Percentiles rank a stretch among this genome's conserved stretches.
Conservation (phyloP, 306 rosid genomes). For the Canavalia gladiata region DNA sequence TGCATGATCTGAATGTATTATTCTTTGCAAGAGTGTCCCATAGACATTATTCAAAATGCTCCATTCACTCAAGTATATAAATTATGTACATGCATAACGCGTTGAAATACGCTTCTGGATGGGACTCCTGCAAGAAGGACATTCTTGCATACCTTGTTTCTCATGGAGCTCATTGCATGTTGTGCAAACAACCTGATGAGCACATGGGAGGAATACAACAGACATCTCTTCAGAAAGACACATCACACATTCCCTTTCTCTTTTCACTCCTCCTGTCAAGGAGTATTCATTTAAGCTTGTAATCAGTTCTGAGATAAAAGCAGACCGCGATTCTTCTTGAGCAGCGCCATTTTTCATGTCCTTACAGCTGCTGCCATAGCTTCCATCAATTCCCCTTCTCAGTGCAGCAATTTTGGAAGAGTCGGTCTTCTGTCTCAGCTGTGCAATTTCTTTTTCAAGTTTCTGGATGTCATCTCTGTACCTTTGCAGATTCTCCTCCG, state of each 20-base stretch:
- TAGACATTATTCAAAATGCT: slow-evolving; percentile 69
- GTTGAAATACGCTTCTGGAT: slow-evolving; percentile 87
- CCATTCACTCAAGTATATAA: slow-evolving; percentile 50
- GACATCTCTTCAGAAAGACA: slow-evolving; percentile 97
- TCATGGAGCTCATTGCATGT: slow-evolving; percentile 95
- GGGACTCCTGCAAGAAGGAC: slow-evolving; percentile 94
- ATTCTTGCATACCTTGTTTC: slow-evolving; percentile 94
- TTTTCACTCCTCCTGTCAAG: slow-evolving; percentile 71
- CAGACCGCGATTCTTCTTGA: slow-evolving; percentile 48
- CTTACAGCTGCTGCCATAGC: slow-evolving; percentile 58
- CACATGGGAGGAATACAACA: slow-evolving; percentile 90
- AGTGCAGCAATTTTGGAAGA: slow-evolving; percentile 92
- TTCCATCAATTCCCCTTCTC: slow-evolving; percentile 81
- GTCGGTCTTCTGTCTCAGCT: slow-evolving; percentile 76
- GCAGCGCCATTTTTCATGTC: slow-evolving; percentile 52
- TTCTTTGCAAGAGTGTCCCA: slow-evolving; percentile 65
- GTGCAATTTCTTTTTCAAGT: slow-evolving; percentile 83
- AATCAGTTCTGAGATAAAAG: slow-evolving; percentile 59
- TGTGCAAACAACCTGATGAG: slow-evolving; percentile 95
- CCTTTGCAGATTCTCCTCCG: slow-evolving; percentile 72
- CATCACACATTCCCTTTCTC: slow-evolving; percentile 97
- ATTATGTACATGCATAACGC: slow-evolving; percentile 66
- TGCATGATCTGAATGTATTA: slow-evolving; percentile 61
- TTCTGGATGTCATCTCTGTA: slow-evolving; percentile 76
- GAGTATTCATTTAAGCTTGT: slow-evolving; percentile 56